A percentile compares a stretch with the other conserved stretches of the same genome.
phyloP scores from a whole-genome alignment of 345 rosid genomes.

The Brassica rapa region DNA sequence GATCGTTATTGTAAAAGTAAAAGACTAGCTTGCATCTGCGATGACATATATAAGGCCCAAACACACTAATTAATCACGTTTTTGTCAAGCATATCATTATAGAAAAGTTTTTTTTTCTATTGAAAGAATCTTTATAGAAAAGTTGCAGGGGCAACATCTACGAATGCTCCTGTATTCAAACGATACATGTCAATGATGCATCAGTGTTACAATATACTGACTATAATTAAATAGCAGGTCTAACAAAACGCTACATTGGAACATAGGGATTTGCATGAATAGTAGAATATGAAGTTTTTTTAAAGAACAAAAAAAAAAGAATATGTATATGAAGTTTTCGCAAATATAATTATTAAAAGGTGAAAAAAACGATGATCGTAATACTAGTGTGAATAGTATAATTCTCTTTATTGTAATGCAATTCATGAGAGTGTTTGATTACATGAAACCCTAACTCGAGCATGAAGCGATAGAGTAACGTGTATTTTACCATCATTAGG shows the following conservation, averaged over 20 bases:
- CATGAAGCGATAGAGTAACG: not conserved
- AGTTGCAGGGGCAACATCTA: not conserved
- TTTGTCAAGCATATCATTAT: not conserved
- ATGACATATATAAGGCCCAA: not conserved
- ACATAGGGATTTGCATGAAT: not conserved
- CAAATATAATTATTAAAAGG: not conserved
- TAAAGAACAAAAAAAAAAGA: too few relatives aligned
- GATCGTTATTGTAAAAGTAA: not conserved
- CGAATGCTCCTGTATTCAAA: not conserved
- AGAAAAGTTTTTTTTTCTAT: not conserved
- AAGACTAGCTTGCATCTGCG: not conserved
- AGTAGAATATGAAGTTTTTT: not conserved
- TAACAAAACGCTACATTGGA: not conserved
- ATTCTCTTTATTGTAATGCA: constrained; percentile 1
- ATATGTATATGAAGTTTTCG: not conserved
- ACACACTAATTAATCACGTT: not conserved
- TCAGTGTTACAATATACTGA: not conserved
- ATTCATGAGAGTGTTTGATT: not conserved
- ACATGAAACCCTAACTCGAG: constrained; percentile 8
- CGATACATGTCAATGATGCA: not conserved
- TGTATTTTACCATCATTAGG: constrained; percentile 51
- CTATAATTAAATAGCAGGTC: not conserved
- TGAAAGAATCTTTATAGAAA: not conserved
- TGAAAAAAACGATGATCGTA: not conserved
- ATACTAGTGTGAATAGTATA: not conserved